Conservation (phyloP, 2,329 filamentous ascomycete species). For the Fusarium redolens region DNA sequence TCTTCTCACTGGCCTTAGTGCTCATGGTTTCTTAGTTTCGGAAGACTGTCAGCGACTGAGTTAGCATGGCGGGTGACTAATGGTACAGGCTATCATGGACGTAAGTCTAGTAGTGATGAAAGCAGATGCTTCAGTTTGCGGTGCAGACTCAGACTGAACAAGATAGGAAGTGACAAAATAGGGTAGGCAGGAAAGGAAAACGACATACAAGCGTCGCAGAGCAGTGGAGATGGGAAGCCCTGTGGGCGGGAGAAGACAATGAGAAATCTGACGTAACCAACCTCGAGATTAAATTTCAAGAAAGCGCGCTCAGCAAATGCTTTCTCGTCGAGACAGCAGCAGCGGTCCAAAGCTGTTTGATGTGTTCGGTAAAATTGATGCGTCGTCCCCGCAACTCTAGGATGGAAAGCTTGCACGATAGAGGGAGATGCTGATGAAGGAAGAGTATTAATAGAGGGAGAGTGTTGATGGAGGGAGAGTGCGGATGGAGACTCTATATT, state of each 20-base stretch:
- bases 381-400: too few relatives aligned
- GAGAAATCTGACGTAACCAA: background rate
- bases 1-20: background rate
- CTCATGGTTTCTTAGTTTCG: background rate
- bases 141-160: too few relatives aligned
- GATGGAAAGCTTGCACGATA: too few relatives aligned
- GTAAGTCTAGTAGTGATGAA: background rate
- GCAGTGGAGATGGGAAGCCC: background rate
- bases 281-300: background rate
- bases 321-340: background rate
- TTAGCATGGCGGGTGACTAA: background rate
- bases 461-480: background rate
- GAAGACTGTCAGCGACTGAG: accelerated
- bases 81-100: too few relatives aligned
- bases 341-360: background rate
- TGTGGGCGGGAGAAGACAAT: background rate
- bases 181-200: background rate
- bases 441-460: too few relatives aligned
- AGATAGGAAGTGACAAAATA: too few relatives aligned
- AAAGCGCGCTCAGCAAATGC: background rate
- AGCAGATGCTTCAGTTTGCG: too few relatives aligned
- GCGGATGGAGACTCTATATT: background rate
- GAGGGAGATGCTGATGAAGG: background rate
- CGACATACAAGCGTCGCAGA: background rate
- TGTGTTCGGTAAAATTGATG: background rate